Evolutionary conservation across 2,329 filamentous ascomycete species (phyloP).

Genomic region (Aureobasidium lini): DNA sequence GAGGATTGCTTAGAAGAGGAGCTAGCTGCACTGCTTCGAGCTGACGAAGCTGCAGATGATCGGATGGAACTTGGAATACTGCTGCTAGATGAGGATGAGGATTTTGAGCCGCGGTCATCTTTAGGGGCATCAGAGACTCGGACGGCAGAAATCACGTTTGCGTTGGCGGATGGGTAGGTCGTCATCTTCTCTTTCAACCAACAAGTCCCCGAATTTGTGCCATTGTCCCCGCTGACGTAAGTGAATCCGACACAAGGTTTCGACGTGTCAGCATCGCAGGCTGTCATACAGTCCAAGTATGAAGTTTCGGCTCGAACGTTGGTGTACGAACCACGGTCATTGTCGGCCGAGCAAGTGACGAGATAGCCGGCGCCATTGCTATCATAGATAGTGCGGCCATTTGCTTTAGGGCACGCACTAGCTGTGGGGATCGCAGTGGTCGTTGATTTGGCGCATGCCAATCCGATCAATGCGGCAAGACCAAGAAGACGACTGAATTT

Average conservation of each 20-base stretch:
- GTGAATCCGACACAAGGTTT: slow-evolving; percentile 14
- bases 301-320: slow-evolving; percentile 8
- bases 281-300: slow-evolving; percentile 16
- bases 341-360: slow-evolving; percentile 13
- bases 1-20: no score
- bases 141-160: slow-evolving; percentile 14
- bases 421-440: not conserved
- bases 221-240: slow-evolving; percentile 15
- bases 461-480: not conserved
- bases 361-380: slow-evolving; percentile 5
- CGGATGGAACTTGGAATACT: not conserved
- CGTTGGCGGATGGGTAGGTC: not conserved
- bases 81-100: slow-evolving; percentile 18
- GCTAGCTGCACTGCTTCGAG: no score
- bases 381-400: slow-evolving; percentile 19
- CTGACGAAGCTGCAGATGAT: not conserved
- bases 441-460: not conserved
- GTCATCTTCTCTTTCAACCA: slow-evolving; percentile 18
- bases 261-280: slow-evolving; percentile 5
- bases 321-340: slow-evolving; percentile 9
- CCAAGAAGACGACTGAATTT: not conserved
- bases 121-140: not conserved
- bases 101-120: slow-evolving; percentile 15
- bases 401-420: slow-evolving; percentile 18
- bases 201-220: slow-evolving; percentile 19